Evolutionary conservation across 257 asterid species (phyloP).

Genomic region (Solanum commersonii): DNA sequence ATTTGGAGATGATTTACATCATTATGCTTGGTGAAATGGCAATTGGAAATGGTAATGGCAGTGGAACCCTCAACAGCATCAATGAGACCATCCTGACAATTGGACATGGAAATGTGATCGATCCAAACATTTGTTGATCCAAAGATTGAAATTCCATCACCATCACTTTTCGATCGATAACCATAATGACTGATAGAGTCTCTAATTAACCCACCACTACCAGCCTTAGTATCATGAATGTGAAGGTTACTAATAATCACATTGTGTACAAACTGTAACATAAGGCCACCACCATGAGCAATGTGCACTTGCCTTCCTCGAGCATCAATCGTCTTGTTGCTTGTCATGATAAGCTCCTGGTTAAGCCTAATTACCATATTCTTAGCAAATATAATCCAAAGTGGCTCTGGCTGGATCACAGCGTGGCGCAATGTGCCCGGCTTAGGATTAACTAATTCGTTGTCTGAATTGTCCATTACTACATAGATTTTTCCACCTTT

Average conservation of each 20-base stretch:
- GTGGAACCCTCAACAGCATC: conserved; percentile 50
- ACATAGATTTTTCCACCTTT: conserved; percentile 38
- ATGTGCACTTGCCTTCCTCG: conserved; percentile 49
- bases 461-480: conserved; percentile 44
- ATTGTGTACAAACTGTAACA: conserved; percentile 33
- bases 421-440: conserved; percentile 46
- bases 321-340: conserved; percentile 59
- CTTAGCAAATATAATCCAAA: conserved; percentile 38
- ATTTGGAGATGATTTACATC: conserved; percentile 20
- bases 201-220: conserved; percentile 44
- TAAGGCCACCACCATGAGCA: conserved; percentile 38
- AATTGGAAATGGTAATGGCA: conserved; percentile 57
- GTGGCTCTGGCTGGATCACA: conserved; percentile 37
- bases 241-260: conserved; percentile 38
- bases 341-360: conserved; percentile 44
- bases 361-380: conserved; percentile 31
- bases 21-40: conserved; percentile 43
- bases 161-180: conserved; percentile 27
- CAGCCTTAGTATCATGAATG: conserved; percentile 27
- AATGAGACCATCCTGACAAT: conserved; percentile 45
- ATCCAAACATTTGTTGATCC: conserved; percentile 50
- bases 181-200: conserved; percentile 37
- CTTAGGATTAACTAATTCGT: conserved; percentile 40
- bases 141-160: conserved; percentile 44
- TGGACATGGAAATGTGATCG: conserved; percentile 48